Conservation (phyloP, 768 basidiomycete species). For the Boletus vinaceobasis region DNA sequence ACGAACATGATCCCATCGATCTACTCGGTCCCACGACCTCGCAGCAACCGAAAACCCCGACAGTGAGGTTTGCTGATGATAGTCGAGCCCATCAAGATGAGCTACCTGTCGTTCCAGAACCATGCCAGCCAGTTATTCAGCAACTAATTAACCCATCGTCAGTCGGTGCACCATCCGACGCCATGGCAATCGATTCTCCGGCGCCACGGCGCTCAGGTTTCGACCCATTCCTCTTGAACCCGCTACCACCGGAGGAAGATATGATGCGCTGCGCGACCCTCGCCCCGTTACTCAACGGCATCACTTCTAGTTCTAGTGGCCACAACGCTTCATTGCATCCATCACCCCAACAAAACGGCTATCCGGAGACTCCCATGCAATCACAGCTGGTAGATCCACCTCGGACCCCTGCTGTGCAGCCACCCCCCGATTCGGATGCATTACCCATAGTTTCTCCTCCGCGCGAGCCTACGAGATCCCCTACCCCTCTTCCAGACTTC, state of each 20-base stretch:
- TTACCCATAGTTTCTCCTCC: slow-evolving; percentile 23
- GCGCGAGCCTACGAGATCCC: slow-evolving; percentile 51
- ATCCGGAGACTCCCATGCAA: slow-evolving; percentile 9
- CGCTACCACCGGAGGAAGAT: slow-evolving; percentile 36
- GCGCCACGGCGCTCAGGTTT: slow-evolving; percentile 42
- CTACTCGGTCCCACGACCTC: slow-evolving; percentile 28
- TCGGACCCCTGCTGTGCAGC: slow-evolving; percentile 7
- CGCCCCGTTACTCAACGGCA: slow-evolving; percentile 26
- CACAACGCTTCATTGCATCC: not conserved
- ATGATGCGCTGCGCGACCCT: slow-evolving; percentile 22
- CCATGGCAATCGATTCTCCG: slow-evolving; percentile 39
- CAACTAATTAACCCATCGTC: not conserved
- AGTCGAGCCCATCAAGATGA: slow-evolving; percentile 16
- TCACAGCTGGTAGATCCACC: not conserved
- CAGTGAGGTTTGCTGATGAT: slow-evolving; percentile 52
- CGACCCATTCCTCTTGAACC: slow-evolving; percentile 52
- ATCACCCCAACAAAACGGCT: slow-evolving; percentile 11
- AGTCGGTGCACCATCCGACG: slow-evolving; percentile 5
- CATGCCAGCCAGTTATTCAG: not conserved
- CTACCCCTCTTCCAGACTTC: slow-evolving; percentile 79
- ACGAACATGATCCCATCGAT: slow-evolving; percentile 50
- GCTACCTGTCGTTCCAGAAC: slow-evolving; percentile 12
- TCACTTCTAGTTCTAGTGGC: not conserved
- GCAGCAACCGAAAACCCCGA: slow-evolving; percentile 32
- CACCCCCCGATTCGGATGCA: slow-evolving; percentile 10